A percentile compares a stretch with the other conserved stretches of the same genome.
phyloP scores from a whole-genome alignment of 2,329 filamentous ascomycete genomes.

The Simplicillium sp. region DNA sequence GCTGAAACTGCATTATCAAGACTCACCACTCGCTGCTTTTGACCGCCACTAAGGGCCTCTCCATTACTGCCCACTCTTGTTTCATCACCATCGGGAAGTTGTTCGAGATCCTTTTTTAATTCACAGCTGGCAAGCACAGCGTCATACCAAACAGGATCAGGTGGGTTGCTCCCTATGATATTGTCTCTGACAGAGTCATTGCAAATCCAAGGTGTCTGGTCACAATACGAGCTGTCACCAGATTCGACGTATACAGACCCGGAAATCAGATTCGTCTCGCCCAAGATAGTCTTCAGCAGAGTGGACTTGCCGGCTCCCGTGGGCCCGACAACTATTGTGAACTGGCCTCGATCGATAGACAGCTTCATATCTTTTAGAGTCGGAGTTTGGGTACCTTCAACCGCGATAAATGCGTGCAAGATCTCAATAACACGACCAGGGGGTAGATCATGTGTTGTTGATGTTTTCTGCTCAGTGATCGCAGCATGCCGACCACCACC shows the following conservation, averaged over 20 bases:
- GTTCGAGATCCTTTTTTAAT: not conserved
- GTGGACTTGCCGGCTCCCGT: too few species aligned
- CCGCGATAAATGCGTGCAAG: too few species aligned
- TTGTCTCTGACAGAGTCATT: slow-evolving; percentile 13
- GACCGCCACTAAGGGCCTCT: not conserved
- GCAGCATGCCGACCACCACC: too few species aligned
- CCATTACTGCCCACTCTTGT: not conserved
- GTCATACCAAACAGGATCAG: slow-evolving; percentile 11
- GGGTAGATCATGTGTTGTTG: too few species aligned
- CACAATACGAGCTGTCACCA: slow-evolving; percentile 12
- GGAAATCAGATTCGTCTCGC: slow-evolving; percentile 5
- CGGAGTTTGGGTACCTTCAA: too few species aligned
- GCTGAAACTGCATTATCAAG: not conserved
- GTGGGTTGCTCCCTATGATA: slow-evolving; percentile 11
- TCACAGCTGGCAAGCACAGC: slow-evolving; percentile 8
- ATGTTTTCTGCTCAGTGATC: too few species aligned
- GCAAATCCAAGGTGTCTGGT: slow-evolving; percentile 15
- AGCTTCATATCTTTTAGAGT: too few species aligned
- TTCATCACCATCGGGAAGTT: not conserved
- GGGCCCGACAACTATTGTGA: too few species aligned
- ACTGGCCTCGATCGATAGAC: too few species aligned
- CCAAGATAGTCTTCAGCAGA: slow-evolving; percentile 6
- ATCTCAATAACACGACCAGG: too few species aligned
- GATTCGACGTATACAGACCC: slow-evolving; percentile 6
- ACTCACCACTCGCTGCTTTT: not conserved